These are phyloP conservation scores for Trametes polyzona DNA, from an alignment of 1,284 basidiomycete species.

Conservation along the genomic window DNA sequence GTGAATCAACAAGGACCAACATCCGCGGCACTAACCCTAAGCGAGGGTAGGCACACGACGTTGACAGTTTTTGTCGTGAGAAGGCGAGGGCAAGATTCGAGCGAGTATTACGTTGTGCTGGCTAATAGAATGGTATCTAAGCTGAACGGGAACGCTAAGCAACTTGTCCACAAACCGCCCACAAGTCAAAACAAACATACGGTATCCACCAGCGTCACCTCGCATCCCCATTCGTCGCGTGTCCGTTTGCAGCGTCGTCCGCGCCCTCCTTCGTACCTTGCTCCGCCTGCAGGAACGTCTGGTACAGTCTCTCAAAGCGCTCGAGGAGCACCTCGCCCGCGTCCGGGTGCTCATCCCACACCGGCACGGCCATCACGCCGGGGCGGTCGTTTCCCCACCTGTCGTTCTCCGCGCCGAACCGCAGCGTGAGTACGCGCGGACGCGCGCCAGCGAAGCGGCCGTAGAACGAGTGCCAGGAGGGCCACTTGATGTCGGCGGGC, in stretches of 20 bases:
- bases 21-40: too few species aligned
- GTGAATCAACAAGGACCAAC: too few species aligned
- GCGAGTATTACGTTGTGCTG: too few species aligned
- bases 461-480: slow-evolving; percentile 18
- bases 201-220: too few species aligned
- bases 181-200: too few species aligned
- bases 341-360: slow-evolving; percentile 52
- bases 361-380: slow-evolving; percentile 48
- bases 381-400: slow-evolving; percentile 59
- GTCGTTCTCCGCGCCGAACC: slow-evolving; percentile 60
- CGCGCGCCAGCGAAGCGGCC: slow-evolving; percentile 8
- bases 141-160: too few species aligned
- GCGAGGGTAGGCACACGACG: too few species aligned
- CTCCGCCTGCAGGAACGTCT: slow-evolving; percentile 32
- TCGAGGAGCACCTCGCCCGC: slow-evolving; percentile 52
- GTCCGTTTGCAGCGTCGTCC: not conserved
- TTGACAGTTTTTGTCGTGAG: too few species aligned
- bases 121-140: too few species aligned
- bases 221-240: too few species aligned
- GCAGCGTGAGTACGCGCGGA: slow-evolving; percentile 38
- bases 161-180: too few species aligned
- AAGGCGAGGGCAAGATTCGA: too few species aligned
- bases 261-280: not conserved
- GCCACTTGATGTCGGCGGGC: slow-evolving; percentile 17
- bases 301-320: slow-evolving; percentile 57